phyloP scores from a whole-genome alignment of 2,329 filamentous ascomycete species.

The Cordyceps militaris region DNA sequence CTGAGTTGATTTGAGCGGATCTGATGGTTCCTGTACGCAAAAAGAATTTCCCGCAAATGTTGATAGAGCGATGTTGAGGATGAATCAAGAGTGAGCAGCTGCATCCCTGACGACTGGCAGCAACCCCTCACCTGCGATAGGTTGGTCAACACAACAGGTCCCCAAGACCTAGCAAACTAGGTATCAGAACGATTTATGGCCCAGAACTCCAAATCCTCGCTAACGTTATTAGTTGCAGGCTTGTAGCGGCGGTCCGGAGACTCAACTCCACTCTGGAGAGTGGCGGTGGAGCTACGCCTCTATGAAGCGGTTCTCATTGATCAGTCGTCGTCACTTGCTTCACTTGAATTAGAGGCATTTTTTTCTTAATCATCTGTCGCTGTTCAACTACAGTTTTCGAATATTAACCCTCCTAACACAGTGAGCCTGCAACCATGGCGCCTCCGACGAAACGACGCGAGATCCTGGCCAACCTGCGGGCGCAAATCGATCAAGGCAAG shows the following conservation, averaged over 20 bases:
- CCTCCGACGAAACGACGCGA: constrained; percentile 50
- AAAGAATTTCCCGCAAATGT: not conserved
- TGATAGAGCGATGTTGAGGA: not conserved
- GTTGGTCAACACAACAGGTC: not conserved
- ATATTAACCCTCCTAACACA: not conserved
- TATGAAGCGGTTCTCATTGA: not conserved
- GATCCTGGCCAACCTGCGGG: constrained; percentile 47
- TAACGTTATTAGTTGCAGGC: no score
- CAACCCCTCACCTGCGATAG: not conserved
- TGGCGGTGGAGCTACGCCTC: not conserved
- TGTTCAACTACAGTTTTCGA: not conserved
- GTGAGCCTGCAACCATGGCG: constrained; percentile 33
- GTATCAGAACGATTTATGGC: not conserved
- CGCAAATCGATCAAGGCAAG: constrained; percentile 46
- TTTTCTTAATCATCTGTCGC: not conserved
- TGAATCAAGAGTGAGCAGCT: not conserved
- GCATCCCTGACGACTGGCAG: not conserved
- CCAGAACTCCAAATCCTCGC: not conserved
- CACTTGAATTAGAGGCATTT: not conserved
- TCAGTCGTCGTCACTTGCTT: not conserved
- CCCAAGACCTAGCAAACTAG: not conserved
- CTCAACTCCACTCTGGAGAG: constrained; percentile 8
- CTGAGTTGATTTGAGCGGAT: not conserved
- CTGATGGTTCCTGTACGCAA: not conserved
- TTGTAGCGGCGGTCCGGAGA: no score